A percentile compares a stretch with the other conserved stretches of the same genome.
Evolutionary conservation across 495 filamentous ascomycete genomes (phyloP).

Genomic region (Penicillium psychrofluorescens): DNA sequence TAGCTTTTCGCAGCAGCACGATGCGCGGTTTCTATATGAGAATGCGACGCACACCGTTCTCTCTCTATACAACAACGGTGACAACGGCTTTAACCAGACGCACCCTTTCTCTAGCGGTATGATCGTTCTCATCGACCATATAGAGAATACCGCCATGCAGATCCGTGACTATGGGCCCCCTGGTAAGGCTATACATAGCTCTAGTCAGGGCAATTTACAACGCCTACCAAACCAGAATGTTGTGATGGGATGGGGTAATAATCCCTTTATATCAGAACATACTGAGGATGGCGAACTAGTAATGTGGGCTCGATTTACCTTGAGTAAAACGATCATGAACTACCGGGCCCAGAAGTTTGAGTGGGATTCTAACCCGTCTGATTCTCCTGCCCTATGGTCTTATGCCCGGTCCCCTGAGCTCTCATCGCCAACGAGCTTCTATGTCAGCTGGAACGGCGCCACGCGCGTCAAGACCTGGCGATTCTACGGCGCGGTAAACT

Average conservation of each 20-base stretch:
- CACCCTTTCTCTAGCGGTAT: conserved; percentile 47
- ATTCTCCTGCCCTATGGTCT: conserved; percentile 34
- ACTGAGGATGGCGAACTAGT: conserved; percentile 45
- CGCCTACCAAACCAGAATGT: conserved; percentile 47
- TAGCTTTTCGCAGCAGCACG: conserved; percentile 56
- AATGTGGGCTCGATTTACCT: conserved; percentile 32
- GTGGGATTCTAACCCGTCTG: conserved; percentile 38
- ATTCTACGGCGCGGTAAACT: conserved; percentile 31
- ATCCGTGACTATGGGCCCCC: conserved; percentile 35
- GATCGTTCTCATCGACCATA: conserved; percentile 49
- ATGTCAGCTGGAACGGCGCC: conserved; percentile 44
- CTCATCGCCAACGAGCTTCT: conserved; percentile 28
- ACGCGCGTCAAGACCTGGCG: conserved; percentile 36
- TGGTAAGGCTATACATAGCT: conserved; percentile 39
- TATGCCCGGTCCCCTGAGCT: conserved; percentile 26
- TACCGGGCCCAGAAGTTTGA: conserved; percentile 39
- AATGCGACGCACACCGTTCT: conserved; percentile 42
- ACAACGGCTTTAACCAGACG: conserved; percentile 42
- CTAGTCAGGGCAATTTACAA: conserved; percentile 57
- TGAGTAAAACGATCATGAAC: conserved; percentile 31
- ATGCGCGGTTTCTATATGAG: conserved; percentile 50
- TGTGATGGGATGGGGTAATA: conserved; percentile 57
- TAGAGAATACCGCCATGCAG: conserved; percentile 43
- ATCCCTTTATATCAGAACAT: conserved; percentile 52
- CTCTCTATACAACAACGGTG: conserved; percentile 51